Evolutionary conservation across 2,329 filamentous ascomycete genomes (phyloP), one percentile per base, ranked within the genome.

Genomic region (Nemania diffusa): DNA sequence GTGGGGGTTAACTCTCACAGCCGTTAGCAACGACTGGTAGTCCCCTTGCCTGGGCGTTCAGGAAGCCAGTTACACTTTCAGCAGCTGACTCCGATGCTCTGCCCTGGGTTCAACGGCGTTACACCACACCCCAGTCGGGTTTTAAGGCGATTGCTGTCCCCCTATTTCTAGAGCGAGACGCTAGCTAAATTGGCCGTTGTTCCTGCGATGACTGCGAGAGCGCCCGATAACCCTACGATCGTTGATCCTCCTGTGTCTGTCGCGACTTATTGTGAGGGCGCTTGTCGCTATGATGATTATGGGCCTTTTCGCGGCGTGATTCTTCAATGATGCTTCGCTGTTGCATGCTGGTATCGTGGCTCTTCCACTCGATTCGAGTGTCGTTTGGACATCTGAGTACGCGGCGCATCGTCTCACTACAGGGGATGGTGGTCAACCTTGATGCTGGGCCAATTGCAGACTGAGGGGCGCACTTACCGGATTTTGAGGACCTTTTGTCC

Each of bases 401-500:
- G 71, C 93, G 92, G 82, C 97, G 97, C 86, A 98, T 94, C 37
- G 92, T 97, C 83, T 99, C 94, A 72, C 94, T 97, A 22, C 2
- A 20, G n/a, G 62, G 44, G 51, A 48, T 57, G 32, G 77, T 75
- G 70, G 62, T 59, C 63, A 52, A 51, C 44, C 64, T 58, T 27
- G 46, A 42, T 55, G 42, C 17, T 62, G 17, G 62, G 29, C 4
- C 11, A 11, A 20, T 52, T 52, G 20, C 20, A 29, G 24, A 52
- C 15, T 22, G 48, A 24, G n/a, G 56, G 29, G 32, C 26, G 20
- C 46, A 81, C 89, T 74, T 87, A 97, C 92, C 95, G 91, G 76
- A 99, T 97, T 84, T 97, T 97, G 74, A 98, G 91, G 80, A 97
- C 97, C 75, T 93, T 90, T 70, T 94, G 93, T 51, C 94, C 95